Conservation (phyloP, 2,329 filamentous ascomycete genomes). For the Monosporascus cannonballus region DNA sequence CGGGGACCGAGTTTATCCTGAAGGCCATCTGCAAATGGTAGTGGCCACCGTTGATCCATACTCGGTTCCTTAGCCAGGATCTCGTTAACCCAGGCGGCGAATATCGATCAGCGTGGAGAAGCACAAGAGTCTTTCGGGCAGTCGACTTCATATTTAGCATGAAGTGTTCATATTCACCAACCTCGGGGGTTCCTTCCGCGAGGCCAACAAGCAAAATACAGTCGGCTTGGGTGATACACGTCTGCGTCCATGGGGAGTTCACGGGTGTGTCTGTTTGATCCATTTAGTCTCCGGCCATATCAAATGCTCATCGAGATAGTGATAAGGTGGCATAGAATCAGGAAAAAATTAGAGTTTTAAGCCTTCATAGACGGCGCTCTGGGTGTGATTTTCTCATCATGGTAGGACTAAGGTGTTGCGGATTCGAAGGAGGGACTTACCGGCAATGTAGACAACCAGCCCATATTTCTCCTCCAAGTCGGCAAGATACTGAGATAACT, state of each 20-base stretch:
- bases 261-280: constrained; percentile 72
- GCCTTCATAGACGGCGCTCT: constrained; percentile 49
- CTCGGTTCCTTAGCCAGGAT: constrained; percentile 83
- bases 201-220: constrained; percentile 90
- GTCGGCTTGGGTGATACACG: constrained; percentile 93
- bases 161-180: constrained; percentile 95
- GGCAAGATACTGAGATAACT: constrained; percentile 90
- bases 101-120: constrained; percentile 85
- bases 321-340: constrained; percentile 32
- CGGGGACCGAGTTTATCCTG: constrained; percentile 67
- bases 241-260: constrained; percentile 97
- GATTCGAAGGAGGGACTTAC: constrained; percentile 35
- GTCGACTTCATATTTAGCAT: constrained; percentile 96
- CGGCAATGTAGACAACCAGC: constrained; percentile 87
- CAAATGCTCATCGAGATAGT: background rate
- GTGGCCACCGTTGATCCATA: constrained; percentile 98
- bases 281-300: constrained; percentile 21
- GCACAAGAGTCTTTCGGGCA: constrained; percentile 83
- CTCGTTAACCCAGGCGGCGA: constrained; percentile 79
- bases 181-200: constrained; percentile 80
- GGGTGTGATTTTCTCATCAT: constrained; percentile 50
- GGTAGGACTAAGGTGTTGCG: constrained; percentile 1
- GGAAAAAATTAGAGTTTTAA: constrained; percentile 64
- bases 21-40: constrained; percentile 97
- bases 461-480: constrained; percentile 97